phyloP scores from a whole-genome alignment of 2,329 filamentous ascomycete genomes.

The Cladophialophora exuberans region DNA sequence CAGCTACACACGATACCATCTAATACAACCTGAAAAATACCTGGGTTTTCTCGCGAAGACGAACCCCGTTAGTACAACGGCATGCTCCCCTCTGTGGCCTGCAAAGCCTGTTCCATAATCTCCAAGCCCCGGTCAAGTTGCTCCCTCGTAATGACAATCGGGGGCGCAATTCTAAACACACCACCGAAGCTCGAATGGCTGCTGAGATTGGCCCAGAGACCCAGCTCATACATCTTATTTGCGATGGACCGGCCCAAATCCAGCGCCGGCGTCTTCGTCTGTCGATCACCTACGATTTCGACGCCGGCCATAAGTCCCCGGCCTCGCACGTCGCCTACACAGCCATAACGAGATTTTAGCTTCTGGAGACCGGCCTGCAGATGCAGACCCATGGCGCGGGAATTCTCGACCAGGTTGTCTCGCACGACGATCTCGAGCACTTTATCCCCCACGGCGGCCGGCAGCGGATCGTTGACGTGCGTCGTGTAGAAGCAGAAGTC shows the following conservation, averaged over 20 bases:
- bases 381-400: slow-evolving; percentile 49
- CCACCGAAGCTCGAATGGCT: slow-evolving; percentile 60
- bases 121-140: slow-evolving; percentile 56
- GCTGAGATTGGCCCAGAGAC: slow-evolving; percentile 61
- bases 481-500: slow-evolving; percentile 64
- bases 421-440: slow-evolving; percentile 64
- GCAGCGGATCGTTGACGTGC: slow-evolving; percentile 65
- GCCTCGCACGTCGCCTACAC: slow-evolving; percentile 65
- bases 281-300: slow-evolving; percentile 58
- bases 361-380: slow-evolving; percentile 53
- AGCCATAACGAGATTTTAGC: slow-evolving; percentile 58
- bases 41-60: neutral
- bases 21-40: neutral
- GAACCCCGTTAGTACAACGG: slow-evolving; percentile 21
- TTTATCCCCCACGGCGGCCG: slow-evolving; percentile 63
- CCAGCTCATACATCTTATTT: slow-evolving; percentile 54
- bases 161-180: slow-evolving; percentile 63
- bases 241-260: slow-evolving; percentile 55
- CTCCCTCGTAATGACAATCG: slow-evolving; percentile 59
- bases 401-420: slow-evolving; percentile 55
- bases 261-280: slow-evolving; percentile 52
- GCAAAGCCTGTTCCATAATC: slow-evolving; percentile 62
- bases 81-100: slow-evolving; percentile 27
- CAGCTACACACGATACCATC: neutral
- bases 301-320: slow-evolving; percentile 62